Conservation (phyloP, 768 basidiomycete species). For the Trametes meyenii region DNA sequence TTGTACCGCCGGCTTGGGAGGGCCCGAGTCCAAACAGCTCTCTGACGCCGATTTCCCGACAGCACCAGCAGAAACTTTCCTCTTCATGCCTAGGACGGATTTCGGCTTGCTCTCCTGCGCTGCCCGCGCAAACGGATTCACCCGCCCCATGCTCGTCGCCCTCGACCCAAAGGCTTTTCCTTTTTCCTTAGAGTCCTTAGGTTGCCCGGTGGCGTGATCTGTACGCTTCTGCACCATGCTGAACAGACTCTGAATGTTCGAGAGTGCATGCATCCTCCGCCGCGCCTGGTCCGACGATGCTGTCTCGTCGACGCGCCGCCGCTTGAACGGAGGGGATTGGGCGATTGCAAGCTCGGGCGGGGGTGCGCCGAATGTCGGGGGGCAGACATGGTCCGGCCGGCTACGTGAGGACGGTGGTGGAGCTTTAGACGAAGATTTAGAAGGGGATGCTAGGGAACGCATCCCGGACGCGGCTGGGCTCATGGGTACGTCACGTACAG, state of each 20-base stretch:
- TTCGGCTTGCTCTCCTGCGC: background rate
- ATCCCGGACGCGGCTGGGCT: background rate
- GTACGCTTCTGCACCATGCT: constrained; percentile 13
- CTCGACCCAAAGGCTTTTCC: background rate
- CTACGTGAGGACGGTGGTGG: too few relatives aligned
- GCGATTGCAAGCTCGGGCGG: background rate
- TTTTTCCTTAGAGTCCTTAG: background rate
- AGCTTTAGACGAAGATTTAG: too few relatives aligned
- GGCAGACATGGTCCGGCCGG: background rate
- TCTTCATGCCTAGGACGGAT: background rate
- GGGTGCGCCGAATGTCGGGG: background rate
- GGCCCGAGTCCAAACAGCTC: background rate
- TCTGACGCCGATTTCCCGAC: too few relatives aligned
- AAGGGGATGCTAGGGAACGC: too few relatives aligned
- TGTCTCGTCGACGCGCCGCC: constrained; percentile 2
- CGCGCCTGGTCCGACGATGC: constrained; percentile 13
- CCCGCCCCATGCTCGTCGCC: background rate
- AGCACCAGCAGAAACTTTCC: background rate
- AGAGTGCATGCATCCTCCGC: constrained; percentile 12
- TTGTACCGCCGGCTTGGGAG: background rate
- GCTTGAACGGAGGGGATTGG: background rate
- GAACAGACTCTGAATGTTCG: constrained; percentile 17
- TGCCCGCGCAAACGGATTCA: constrained; percentile 13
- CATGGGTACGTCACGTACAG: background rate
- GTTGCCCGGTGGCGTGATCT: background rate